Percentiles rank a stretch among this genome's conserved stretches.
Conservation (phyloP, 352 stramenopile species). For the Halophytophthora polymorphica region DNA sequence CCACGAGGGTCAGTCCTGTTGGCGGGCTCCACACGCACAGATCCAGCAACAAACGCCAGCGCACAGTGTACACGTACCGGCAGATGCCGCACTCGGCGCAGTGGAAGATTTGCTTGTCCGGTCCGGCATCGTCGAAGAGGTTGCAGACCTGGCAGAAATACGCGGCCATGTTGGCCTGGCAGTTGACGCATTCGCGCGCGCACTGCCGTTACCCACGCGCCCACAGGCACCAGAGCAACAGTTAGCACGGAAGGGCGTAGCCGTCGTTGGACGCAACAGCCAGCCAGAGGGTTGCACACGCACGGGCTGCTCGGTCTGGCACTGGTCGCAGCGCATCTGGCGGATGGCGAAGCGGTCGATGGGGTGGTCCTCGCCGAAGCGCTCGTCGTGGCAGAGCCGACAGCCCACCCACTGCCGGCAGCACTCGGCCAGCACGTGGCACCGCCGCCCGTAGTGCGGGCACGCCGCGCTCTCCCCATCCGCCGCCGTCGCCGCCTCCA, state of each 20-base stretch:
- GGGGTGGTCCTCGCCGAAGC: constrained; percentile 46
- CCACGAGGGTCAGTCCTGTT: background rate
- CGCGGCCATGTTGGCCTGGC: constrained; percentile 40
- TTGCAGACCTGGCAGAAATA: constrained; percentile 77
- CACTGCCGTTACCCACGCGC: constrained; percentile 27
- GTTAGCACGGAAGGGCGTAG: background rate
- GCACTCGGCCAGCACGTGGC: constrained; percentile 69
- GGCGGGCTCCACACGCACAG: background rate
- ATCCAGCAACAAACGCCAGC: background rate
- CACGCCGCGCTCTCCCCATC: constrained; percentile 22
- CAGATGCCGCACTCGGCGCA: constrained; percentile 78
- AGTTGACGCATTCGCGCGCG: constrained; percentile 45
- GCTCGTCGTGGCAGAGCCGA: constrained; percentile 65
- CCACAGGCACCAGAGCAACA: background rate
- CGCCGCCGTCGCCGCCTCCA: background rate
- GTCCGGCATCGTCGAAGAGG: constrained; percentile 65
- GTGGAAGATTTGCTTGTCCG: constrained; percentile 68
- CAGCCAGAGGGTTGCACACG: constrained; percentile 6
- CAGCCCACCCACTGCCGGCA: constrained; percentile 73
- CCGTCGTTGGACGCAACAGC: background rate
- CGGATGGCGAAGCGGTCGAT: constrained; percentile 79
- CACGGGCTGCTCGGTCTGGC: constrained; percentile 58
- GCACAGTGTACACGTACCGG: constrained; percentile 28
- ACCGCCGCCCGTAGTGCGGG: constrained; percentile 60
- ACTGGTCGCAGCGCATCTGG: constrained; percentile 63